A percentile compares a stretch with the other conserved stretches of the same genome.
These are phyloP conservation scores for Candida qinlingensis DNA, from an alignment of 805 yeast genomes.

Conservation along the genomic window DNA sequence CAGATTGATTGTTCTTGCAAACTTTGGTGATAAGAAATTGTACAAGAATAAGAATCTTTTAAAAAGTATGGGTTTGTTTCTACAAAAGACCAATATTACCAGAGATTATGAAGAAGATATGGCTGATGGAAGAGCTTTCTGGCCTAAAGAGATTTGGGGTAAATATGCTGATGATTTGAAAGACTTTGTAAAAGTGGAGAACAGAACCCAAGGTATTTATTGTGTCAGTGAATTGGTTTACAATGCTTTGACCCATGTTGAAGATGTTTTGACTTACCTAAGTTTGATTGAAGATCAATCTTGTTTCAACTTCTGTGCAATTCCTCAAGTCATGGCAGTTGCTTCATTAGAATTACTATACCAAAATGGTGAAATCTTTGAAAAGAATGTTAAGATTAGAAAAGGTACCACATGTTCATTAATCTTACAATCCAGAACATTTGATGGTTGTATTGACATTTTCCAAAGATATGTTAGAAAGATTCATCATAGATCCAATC, in stretches of 20 bases:
- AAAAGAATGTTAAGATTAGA: slow-evolving; percentile 76
- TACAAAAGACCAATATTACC: slow-evolving; percentile 94
- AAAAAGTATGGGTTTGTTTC: slow-evolving; percentile 88
- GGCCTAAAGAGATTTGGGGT: slow-evolving; percentile 94
- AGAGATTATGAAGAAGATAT: slow-evolving; percentile 92
- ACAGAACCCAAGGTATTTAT: slow-evolving; percentile 49
- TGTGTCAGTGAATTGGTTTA: slow-evolving; percentile 80
- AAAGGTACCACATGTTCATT: slow-evolving; percentile 80
- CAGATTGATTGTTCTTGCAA: slow-evolving; percentile 69
- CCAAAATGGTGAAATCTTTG: slow-evolving; percentile 71
- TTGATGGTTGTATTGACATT: slow-evolving; percentile 69
- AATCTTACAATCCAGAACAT: slow-evolving; percentile 67
- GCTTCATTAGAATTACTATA: slow-evolving; percentile 86
- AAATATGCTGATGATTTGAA: slow-evolving; percentile 63
- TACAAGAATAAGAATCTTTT: slow-evolving; percentile 52
- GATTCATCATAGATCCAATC: slow-evolving; percentile 75
- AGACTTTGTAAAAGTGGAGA: slow-evolving; percentile 50
- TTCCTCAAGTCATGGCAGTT: slow-evolving; percentile 98
- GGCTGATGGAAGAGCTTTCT: slow-evolving; percentile 87
- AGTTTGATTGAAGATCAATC: slow-evolving; percentile 76
- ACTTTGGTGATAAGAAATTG: slow-evolving; percentile 54
- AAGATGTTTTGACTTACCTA: slow-evolving; percentile 70
- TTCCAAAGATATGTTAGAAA: slow-evolving; percentile 68
- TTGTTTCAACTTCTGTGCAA: slow-evolving; percentile 86
- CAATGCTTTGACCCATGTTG: slow-evolving; percentile 72